phyloP scores from a whole-genome alignment of 2,329 filamentous ascomycete genomes.

The Alternaria longipes region DNA sequence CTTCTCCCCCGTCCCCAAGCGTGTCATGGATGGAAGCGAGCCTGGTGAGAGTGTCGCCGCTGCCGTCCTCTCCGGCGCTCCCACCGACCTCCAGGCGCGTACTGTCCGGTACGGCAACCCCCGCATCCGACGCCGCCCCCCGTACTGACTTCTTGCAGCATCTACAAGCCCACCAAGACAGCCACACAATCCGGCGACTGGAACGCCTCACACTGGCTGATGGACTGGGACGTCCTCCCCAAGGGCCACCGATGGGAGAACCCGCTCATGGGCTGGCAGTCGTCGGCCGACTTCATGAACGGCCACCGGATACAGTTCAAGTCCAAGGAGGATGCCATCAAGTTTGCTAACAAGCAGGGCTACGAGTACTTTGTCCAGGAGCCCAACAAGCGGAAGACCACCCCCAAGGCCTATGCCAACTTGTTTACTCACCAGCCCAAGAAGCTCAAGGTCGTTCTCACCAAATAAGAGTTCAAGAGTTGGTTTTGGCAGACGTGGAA shows the following conservation, averaged over 20 bases:
- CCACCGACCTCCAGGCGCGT: slow-evolving; percentile 90
- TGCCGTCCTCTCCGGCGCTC: slow-evolving; percentile 88
- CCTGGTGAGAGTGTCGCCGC: slow-evolving; percentile 77
- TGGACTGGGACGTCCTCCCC: slow-evolving; percentile 95
- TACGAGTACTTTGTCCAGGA: slow-evolving; percentile 99
- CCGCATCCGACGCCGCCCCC: not conserved
- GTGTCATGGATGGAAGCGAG: slow-evolving; percentile 91
- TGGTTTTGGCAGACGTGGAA: slow-evolving; percentile 1
- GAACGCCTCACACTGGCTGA: slow-evolving; percentile 86
- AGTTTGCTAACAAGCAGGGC: slow-evolving; percentile 97
- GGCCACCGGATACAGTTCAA: slow-evolving; percentile 91
- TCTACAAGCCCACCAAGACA: slow-evolving; percentile 91
- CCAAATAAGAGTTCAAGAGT: slow-evolving; percentile 73
- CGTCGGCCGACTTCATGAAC: slow-evolving; percentile 93
- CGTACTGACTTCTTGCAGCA: slow-evolving; percentile 64
- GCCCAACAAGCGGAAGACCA: slow-evolving; percentile 85
- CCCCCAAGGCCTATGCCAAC: slow-evolving; percentile 94
- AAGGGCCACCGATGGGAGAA: slow-evolving; percentile 99
- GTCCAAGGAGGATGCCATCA: slow-evolving; percentile 91
- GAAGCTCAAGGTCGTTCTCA: slow-evolving; percentile 83
- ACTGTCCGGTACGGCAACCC: slow-evolving; percentile 78
- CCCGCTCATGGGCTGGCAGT: slow-evolving; percentile 98
- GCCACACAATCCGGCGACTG: slow-evolving; percentile 94
- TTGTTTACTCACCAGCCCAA: slow-evolving; percentile 88
- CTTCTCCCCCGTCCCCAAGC: slow-evolving; percentile 90